phyloP scores from a whole-genome alignment of 106 monocot genomes.

The Dendrobium chrysotoxum region DNA sequence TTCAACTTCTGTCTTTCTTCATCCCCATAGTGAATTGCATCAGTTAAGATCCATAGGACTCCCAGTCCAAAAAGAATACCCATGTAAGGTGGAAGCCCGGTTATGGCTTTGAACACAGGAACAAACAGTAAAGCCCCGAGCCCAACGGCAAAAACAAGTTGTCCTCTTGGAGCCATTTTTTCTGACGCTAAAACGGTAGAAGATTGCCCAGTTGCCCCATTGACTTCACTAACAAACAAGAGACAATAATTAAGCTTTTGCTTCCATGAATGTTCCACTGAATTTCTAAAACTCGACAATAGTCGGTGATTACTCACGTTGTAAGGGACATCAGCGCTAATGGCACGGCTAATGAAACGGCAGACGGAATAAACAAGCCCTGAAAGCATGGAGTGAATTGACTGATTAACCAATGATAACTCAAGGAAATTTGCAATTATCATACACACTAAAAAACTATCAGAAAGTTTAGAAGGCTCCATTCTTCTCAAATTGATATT shows the following conservation, averaged over 20 bases:
- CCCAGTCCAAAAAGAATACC: conserved; percentile 92
- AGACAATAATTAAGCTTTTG: conserved; percentile 6
- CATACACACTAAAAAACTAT: too few species aligned
- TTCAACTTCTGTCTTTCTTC: conserved; percentile 82
- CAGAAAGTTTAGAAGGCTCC: too few species aligned
- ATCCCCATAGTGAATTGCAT: conserved; percentile 96
- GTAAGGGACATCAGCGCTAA: conserved; percentile 94
- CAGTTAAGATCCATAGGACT: conserved; percentile 94
- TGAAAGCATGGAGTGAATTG: conserved; percentile 13
- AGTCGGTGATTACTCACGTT: conserved; percentile 38
- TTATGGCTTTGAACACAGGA: conserved; percentile 82
- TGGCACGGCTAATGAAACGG: conserved; percentile 80
- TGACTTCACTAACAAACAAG: conserved; percentile 64
- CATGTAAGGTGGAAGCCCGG: conserved; percentile 91
- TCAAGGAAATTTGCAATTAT: neutral
- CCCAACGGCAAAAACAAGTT: conserved; percentile 90
- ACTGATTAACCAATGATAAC: neutral
- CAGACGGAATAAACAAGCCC: conserved; percentile 84
- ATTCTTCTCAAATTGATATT: too few species aligned
- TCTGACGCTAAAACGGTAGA: conserved; percentile 62
- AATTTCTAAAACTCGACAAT: neutral
- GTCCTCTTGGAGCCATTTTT: conserved; percentile 96
- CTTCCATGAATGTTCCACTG: neutral
- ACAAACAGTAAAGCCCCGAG: conserved; percentile 81
- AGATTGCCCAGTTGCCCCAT: conserved; percentile 41